Evolutionary conservation across 495 filamentous ascomycete genomes (phyloP), one percentile per base, ranked within the genome.

Genomic region (Rhypophila decipiens): DNA sequence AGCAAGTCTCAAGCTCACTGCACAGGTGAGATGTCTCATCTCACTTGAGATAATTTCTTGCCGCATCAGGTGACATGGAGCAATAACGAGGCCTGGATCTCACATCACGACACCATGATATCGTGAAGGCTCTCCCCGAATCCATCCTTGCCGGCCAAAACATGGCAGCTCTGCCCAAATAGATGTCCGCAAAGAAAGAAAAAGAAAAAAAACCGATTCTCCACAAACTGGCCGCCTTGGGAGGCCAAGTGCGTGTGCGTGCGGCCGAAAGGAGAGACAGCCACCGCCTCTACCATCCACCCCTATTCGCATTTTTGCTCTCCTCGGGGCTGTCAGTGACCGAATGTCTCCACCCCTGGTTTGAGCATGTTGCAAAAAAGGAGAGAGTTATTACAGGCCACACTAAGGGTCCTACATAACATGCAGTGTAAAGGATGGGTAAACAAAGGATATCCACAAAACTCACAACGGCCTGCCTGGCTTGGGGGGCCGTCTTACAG

Each of bases 251-350:
- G 29, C 29, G 19, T 10, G 38, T 21, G 33, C 41, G 46, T 60
- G 51, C 58, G 58, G 55, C 51, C 55, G 46, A 61, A 58, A 58
- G 42, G 55, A 50, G 39, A 52, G 39, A 45, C 20, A 44, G 31
- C 21, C 33, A 4, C 8, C 19, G 15, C 31, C 31, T 15, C 12
- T 35, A 15, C 12, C 12, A 35, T 15, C 12, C 12, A 35, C 12
- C 12, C 31, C 12, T 5, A 11, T 15, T 11, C 17, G 31, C 17
- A 15, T 35, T 35, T 2, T 2, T 5, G 2, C 12, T 5, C 17
- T 2, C 31, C 31, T 2, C n/a, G n/a, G n/a, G n/a, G n/a, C n/a
- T n/a, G n/a, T n/a, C n/a, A n/a, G n/a, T n/a, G n/a, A n/a, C n/a
- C n/a, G n/a, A n/a, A n/a, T n/a, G 7, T 33, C 8, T 33, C 29